These are phyloP conservation scores for Penicillium fimorum DNA, from an alignment of 495 filamentous ascomycete species.

Conservation along the genomic window DNA sequence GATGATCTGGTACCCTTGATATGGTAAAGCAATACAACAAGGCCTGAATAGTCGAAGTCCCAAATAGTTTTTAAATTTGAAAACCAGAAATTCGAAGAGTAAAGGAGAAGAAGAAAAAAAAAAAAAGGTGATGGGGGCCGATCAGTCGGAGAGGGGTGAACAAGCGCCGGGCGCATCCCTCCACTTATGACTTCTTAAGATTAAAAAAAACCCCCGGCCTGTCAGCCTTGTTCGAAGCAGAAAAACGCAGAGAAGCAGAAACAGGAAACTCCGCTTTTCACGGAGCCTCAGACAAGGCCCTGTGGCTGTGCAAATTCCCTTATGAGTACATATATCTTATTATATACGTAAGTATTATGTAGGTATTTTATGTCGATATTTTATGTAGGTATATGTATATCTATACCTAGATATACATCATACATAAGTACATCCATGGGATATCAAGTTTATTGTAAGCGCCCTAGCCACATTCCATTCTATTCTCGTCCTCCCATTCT, in stretches of 20 bases:
- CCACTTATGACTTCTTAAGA: not conserved
- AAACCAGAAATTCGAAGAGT: not conserved
- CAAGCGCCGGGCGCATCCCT: constrained; percentile 16
- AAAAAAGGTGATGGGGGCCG: constrained; percentile 4
- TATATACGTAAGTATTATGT: too few relatives aligned
- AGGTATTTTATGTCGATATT: too few relatives aligned
- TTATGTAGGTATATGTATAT: too few relatives aligned
- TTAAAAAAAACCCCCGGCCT: not conserved
- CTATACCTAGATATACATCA: too few relatives aligned
- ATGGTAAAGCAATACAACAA: too few relatives aligned
- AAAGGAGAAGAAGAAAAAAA: not conserved
- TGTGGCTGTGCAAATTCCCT: too few relatives aligned
- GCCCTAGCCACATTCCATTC: not conserved
- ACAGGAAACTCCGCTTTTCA: too few relatives aligned
- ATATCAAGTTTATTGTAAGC: not conserved
- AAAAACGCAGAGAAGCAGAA: too few relatives aligned
- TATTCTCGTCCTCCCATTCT: not conserved
- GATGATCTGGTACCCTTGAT: not conserved
- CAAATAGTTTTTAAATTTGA: not conserved
- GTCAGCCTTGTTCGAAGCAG: constrained; percentile 1
- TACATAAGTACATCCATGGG: too few relatives aligned
- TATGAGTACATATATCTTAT: too few relatives aligned
- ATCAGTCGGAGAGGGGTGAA: constrained; percentile 8
- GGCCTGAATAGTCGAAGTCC: not conserved
- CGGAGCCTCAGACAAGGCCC: too few relatives aligned